A percentile compares a stretch with the other conserved stretches of the same genome.
phyloP scores from a whole-genome alignment of 192 early-diverging fungal species.

The Coemansia umbellata region DNA sequence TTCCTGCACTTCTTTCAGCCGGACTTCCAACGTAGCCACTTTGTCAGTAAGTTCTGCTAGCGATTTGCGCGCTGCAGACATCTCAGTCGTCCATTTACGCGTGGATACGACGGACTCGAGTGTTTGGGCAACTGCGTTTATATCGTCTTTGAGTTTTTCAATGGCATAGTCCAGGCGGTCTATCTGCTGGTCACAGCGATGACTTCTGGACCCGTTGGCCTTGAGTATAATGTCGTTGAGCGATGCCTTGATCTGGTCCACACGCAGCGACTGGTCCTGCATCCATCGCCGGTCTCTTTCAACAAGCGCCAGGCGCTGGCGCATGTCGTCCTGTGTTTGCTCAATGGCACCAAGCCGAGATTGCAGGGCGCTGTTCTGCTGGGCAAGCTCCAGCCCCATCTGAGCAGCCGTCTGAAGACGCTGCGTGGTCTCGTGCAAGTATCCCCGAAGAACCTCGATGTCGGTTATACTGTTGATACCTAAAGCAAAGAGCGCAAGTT shows the following conservation, averaged over 20 bases:
- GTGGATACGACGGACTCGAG: constrained; percentile 1
- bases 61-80: not conserved
- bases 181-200: constrained; percentile 7
- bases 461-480: constrained; percentile 21
- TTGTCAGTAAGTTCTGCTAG: constrained; percentile 7
- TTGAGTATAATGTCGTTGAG: constrained; percentile 23
- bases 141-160: constrained; percentile 20
- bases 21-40: not conserved
- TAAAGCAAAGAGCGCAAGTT: not conserved
- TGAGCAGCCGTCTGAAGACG: constrained; percentile 35
- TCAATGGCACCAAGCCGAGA: constrained; percentile 13
- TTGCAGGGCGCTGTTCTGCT: constrained; percentile 33
- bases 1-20: constrained; percentile 2
- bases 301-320: constrained; percentile 18
- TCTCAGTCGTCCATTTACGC: constrained; percentile 8
- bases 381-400: constrained; percentile 36
- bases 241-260: constrained; percentile 32
- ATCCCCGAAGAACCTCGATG: constrained; percentile 19
- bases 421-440: constrained; percentile 30
- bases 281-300: constrained; percentile 46
- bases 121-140: constrained; percentile 10
- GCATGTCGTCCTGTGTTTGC: constrained; percentile 22
- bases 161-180: constrained; percentile 1
- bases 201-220: not conserved
- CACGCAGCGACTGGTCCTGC: constrained; percentile 44